Base-by-base conservation (phyloP, 2,329 filamentous ascomycete genomes). In the Colletotrichum echinochloae region DNA sequence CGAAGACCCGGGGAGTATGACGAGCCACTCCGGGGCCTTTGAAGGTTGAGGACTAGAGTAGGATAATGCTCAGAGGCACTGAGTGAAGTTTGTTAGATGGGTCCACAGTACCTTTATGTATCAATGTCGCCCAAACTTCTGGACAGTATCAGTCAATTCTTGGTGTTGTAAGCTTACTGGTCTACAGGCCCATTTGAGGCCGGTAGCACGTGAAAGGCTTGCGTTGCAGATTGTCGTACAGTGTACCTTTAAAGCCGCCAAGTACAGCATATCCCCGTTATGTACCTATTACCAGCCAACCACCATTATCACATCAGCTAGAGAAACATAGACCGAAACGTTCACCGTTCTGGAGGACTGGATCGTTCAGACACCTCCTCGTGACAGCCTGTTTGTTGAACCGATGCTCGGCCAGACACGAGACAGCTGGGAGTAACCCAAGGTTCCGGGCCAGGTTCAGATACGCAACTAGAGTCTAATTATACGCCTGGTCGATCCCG, bases 1-100 rank as follows among this genome's bases (percentile, higher is more conserved):
- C 46, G 81, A 81, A 46, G 77, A 74, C 23, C 75, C 28, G 23
- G 62, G 46, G 11, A 56, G 56, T 37, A 65, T 70, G 60, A 70
- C 55, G 41, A 60, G 14, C 11, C 65, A 44, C 41, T 65, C 60
- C 60, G 20, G 66, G 61, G 41, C 60, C 66, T 20, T n/a, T 70
- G 39, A 65, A 60, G 55, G 60, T 35, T 18, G 59, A 55, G 30
- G 37, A 70, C 26, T 39, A 62, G 48, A 54, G 18, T 33, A 54
- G 23, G 30, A 39, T 20, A 20, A 7, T 23, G 35, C 3, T 12
- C 33, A 62, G 33, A 52, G 18, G 26, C 23, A 18, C 12, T 14
- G 20, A 14, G n/a, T 35, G 6, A n/a, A 35, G 12, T 23, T 60
- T 30, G 41, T 30, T 23, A 2, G 6, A 23, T 28, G 33, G 41